Evolutionary conservation across 1,139 yeast species (phyloP).

Genomic region (Candida frijolesensis): DNA sequence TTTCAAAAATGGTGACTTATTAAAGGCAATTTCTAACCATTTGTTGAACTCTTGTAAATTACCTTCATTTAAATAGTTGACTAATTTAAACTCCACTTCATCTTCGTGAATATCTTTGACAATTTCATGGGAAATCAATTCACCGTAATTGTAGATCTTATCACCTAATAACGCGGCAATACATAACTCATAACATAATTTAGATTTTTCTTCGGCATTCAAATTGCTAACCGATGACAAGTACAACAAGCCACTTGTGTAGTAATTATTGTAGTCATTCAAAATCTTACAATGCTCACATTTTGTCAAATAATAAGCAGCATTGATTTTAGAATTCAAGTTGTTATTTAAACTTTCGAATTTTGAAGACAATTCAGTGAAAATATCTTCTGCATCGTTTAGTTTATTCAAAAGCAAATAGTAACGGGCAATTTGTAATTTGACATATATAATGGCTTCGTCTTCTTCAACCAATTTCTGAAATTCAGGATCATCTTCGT

Average conservation of each 20-base stretch:
- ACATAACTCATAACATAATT: conserved; percentile 78
- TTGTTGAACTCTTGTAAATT: conserved; percentile 64
- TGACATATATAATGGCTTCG: conserved; percentile 58
- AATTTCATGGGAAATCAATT: conserved; percentile 86
- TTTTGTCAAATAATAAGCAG: conserved; percentile 81
- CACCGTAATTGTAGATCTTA: conserved; percentile 93
- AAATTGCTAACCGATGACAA: conserved; percentile 51
- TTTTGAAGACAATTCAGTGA: conserved; percentile 61
- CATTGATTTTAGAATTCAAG: conserved; percentile 70
- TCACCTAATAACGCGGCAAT: conserved; percentile 91
- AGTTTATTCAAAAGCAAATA: conserved; percentile 60
- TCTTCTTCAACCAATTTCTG: conserved; percentile 38
- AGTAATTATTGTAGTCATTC: conserved; percentile 79
- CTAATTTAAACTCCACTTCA: conserved; percentile 44
- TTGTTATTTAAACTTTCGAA: conserved; percentile 57
- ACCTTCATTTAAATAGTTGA: conserved; percentile 77
- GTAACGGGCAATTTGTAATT: conserved; percentile 77
- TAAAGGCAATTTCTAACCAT: conserved; percentile 38
- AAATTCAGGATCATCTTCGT: conserved; percentile 37
- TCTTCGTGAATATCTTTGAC: conserved; percentile 49
- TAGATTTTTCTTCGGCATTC: conserved; percentile 28
- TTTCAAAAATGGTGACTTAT: conserved; percentile 61
- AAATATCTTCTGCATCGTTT: conserved; percentile 65
- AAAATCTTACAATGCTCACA: conserved; percentile 75
- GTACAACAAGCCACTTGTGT: conserved; percentile 59